Percentiles rank a stretch among this genome's conserved stretches.
phyloP scores from a whole-genome alignment of 2,329 filamentous ascomycete species.

The Talaromyces sp. region DNA sequence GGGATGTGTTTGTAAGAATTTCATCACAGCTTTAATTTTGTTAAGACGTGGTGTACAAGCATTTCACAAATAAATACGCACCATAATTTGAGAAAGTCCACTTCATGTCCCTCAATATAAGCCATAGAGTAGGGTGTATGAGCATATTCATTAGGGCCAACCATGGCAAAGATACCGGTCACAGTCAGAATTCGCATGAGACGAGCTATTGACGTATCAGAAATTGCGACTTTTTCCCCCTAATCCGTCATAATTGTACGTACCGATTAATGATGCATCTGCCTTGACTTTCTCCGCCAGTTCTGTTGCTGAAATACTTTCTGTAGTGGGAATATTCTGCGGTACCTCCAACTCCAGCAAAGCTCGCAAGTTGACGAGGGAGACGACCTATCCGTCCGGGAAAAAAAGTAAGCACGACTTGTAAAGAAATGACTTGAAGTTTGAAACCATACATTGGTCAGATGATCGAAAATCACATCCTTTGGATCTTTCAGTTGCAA shows the following conservation, averaged over 20 bases:
- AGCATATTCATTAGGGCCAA: constrained; percentile 26
- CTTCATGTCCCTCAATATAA: constrained; percentile 26
- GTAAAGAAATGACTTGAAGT: background rate
- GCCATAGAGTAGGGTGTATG: constrained; percentile 30
- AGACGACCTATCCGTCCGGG: background rate
- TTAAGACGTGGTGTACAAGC: background rate
- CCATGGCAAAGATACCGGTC: constrained; percentile 28
- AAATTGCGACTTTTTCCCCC: too few relatives aligned
- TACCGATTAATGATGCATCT: constrained; percentile 26
- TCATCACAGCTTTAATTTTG: constrained; percentile 11
- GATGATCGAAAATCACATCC: constrained; percentile 28
- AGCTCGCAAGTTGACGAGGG: constrained; percentile 23
- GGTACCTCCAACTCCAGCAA: constrained; percentile 24
- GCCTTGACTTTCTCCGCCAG: constrained; percentile 32
- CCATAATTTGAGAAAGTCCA: constrained; percentile 29
- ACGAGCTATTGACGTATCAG: constrained; percentile 21
- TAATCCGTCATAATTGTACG: background rate
- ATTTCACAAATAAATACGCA: background rate
- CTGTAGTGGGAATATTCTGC: constrained; percentile 27
- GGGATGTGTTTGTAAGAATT: constrained; percentile 13
- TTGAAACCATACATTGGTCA: constrained; percentile 24
- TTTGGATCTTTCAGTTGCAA: constrained; percentile 25
- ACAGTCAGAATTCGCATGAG: constrained; percentile 30
- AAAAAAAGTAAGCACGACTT: background rate
- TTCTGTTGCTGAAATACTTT: constrained; percentile 20